Evolutionary conservation across 352 stramenopile genomes (phyloP), one percentile per base, ranked within the genome.

Genomic region (Phytophthora boehmeriae): DNA sequence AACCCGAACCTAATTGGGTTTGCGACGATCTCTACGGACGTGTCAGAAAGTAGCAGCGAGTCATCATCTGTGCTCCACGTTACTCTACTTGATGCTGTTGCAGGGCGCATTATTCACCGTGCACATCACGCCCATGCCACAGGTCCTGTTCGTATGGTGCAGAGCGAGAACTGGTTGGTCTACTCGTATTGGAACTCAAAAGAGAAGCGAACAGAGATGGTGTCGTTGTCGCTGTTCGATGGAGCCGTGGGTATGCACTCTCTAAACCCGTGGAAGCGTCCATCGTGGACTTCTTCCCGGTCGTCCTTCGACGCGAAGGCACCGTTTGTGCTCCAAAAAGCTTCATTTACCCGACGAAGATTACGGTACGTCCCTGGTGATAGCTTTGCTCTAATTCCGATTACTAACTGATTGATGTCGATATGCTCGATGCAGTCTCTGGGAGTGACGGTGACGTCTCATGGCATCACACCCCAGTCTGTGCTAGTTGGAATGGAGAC

Each of bases 101-200:
- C 92, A 5, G 96, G 96, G 10, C 86, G 93, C 17, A 79, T 99
- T 5, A 83, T 99, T 53, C 86, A 98, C 58, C 93, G 97, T 45
- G 78, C 85, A 20, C 92, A 87, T 44, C 95, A 98, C 62, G 20
- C 79, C 17, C 77, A 97, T 65, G 95, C 83, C 9, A 59, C 73
- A 25, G 71, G 73, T 9, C 79, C 78, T 30, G 76, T 93, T 11
- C 76, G 77, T 19, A 90, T 95, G 69, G 74, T 83, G 51, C 83
- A 95, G 71, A 93, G 87, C 49, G 97, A 99, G 57, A 99, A 99
- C 70, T 98, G 90, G 92, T 71, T 99, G 8, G 86, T 99, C 30
- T 99, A 99, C 63, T 89, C 97, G 25, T 99, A 93, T 78, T 98
- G 94, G 83, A 99, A 98, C 73, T 62, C 77, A 0, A 94, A 93